Percentiles rank a stretch among this genome's conserved stretches.
Evolutionary conservation across 805 yeast genomes (phyloP).

Genomic region (Candida maris): DNA sequence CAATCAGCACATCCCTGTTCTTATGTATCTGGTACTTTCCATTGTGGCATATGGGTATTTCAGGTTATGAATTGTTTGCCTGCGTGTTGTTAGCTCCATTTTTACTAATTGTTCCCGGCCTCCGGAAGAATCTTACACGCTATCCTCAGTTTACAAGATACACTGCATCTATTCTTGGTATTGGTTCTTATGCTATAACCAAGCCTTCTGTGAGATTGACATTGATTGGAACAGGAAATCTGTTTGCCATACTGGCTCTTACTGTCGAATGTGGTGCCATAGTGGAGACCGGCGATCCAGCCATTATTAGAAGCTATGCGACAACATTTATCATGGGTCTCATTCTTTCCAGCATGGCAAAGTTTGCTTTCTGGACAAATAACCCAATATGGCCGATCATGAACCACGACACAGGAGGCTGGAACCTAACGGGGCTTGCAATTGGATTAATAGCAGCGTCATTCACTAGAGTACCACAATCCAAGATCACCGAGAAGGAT

Average conservation of each 20-base stretch:
- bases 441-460: slow-evolving; percentile 62
- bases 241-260: slow-evolving; percentile 58
- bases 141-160: slow-evolving; percentile 54
- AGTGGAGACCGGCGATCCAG: slow-evolving; percentile 28
- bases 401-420: slow-evolving; percentile 83
- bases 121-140: slow-evolving; percentile 35
- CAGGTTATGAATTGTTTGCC: slow-evolving; percentile 84
- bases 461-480: slow-evolving; percentile 40
- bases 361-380: slow-evolving; percentile 74
- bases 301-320: slow-evolving; percentile 39
- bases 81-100: slow-evolving; percentile 54
- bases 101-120: slow-evolving; percentile 25
- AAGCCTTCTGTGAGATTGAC: slow-evolving; percentile 71
- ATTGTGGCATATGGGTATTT: slow-evolving; percentile 95
- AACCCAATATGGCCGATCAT: slow-evolving; percentile 97
- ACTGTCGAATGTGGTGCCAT: slow-evolving; percentile 47
- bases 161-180: slow-evolving; percentile 57
- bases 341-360: slow-evolving; percentile 66
- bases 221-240: slow-evolving; percentile 61
- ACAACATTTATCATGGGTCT: slow-evolving; percentile 69
- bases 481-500: slow-evolving; percentile 1
- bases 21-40: slow-evolving; percentile 97
- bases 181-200: slow-evolving; percentile 68
- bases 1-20: slow-evolving; percentile 74
- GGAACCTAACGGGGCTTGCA: slow-evolving; percentile 64